Evolutionary conservation across 768 basidiomycete species (phyloP).

Genomic region (Cystofilobasidium ferigula): DNA sequence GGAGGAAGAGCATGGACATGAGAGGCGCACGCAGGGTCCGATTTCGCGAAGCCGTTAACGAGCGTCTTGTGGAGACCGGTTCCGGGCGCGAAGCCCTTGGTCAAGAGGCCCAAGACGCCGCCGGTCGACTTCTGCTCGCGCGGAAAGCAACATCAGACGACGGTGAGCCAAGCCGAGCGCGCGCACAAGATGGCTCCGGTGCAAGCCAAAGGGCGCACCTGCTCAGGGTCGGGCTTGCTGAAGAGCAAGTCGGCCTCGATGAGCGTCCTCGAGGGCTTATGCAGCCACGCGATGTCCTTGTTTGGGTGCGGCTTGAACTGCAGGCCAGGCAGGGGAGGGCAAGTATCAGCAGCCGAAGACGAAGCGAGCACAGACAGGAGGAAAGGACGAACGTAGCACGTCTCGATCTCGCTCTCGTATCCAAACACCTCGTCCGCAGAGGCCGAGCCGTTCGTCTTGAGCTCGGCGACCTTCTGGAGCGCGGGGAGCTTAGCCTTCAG

Average conservation of each 20-base stretch:
- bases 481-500: constrained; percentile 40
- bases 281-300: constrained; percentile 73
- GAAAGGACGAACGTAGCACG: constrained; percentile 13
- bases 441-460: constrained; percentile 34
- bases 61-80: neutral
- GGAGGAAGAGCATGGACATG: neutral
- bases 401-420: constrained; percentile 49
- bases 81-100: neutral
- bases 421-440: constrained; percentile 45
- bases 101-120: neutral
- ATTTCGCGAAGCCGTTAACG: neutral
- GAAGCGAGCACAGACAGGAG: neutral
- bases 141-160: neutral
- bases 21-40: constrained; percentile 2
- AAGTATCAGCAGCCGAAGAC: neutral
- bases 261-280: constrained; percentile 56
- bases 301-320: constrained; percentile 53
- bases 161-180: neutral
- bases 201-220: constrained; percentile 39
- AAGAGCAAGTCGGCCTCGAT: constrained; percentile 72
- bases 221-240: constrained; percentile 68
- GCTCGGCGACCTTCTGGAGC: constrained; percentile 47
- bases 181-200: neutral
- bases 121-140: constrained; percentile 2
- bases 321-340: neutral